Evolutionary conservation across 768 basidiomycete genomes (phyloP), one percentile per base, ranked within the genome.

Genomic region (Asterophora lycoperdoides): DNA sequence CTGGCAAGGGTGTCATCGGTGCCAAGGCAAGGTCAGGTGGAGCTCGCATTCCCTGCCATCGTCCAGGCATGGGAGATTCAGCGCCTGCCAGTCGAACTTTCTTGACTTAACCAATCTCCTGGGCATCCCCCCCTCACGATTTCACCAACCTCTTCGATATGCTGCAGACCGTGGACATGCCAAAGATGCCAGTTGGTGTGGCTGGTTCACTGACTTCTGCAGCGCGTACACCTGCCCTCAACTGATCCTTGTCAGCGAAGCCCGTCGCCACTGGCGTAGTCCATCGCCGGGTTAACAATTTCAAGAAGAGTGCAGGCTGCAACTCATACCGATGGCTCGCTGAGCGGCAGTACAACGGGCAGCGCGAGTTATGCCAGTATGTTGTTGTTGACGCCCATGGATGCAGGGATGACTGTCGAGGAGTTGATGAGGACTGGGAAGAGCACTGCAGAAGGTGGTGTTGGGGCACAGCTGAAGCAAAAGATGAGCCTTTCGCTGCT

Each of bases 121-220:
- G 55, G 68, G 73, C 1, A 56, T 74, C 1, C 68, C 74, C n/a
- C 1, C 65, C 74, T 19, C 68, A 72, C 2, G 69, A 77, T 34
- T 64, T 75, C 23, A 72, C 75, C 10, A 78, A 80, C 56, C 62
- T 78, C 23, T 82, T 87, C 53, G 76, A 86, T 47, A 64, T 81
- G 46, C 81, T 83, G 0, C 71, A 74, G 28, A 72, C 77, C 5
- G 62, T 78, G n/a, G 77, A 82, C 17, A 59, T 81, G 23, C 75
- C 79, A 0, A 54, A 65, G 8, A 77, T 80, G 43, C 72, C 77
- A 6, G n/a, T n/a, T n/a, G n/a, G n/a, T n/a, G n/a, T n/a, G n/a
- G n/a, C n/a, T n/a, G 23, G 23, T 8, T 74, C 72, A 1, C 72
- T 72, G 1, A 73, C 75, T n/a, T 73, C 75, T 3, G 49, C 60